Percentiles rank a stretch among this genome's conserved stretches.
Evolutionary conservation across 2,329 filamentous ascomycete species (phyloP).

Genomic region (Eutypella sp.): DNA sequence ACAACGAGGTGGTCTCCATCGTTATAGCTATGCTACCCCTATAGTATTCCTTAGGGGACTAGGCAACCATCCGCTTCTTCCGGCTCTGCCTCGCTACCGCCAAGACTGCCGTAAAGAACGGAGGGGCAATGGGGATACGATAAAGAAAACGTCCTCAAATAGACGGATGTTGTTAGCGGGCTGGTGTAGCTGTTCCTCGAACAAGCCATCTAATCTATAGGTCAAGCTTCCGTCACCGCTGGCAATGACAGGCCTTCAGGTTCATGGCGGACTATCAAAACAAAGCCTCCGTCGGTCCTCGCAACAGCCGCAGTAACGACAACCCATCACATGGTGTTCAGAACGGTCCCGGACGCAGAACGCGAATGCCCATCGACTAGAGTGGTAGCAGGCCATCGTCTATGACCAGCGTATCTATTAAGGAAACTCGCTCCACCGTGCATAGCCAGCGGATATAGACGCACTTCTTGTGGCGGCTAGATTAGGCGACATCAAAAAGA

Average conservation of each 20-base stretch:
- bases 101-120: no score
- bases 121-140: no score
- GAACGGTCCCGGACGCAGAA: neutral
- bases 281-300: neutral
- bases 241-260: neutral
- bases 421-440: constrained; percentile 59
- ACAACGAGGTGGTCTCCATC: no score
- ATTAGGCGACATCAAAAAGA: constrained; percentile 41
- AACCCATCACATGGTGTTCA: neutral
- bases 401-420: constrained; percentile 51
- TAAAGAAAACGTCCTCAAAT: no score
- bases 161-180: no score
- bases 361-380: constrained; percentile 2
- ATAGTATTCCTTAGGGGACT: no score
- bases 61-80: no score
- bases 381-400: constrained; percentile 16
- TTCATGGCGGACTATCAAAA: neutral
- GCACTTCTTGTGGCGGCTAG: constrained; percentile 25
- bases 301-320: no score
- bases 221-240: neutral
- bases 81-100: no score
- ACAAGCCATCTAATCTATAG: no score
- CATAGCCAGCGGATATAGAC: constrained; percentile 33
- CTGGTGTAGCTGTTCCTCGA: neutral
- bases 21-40: no score